A percentile compares a stretch with the other conserved stretches of the same genome.
Evolutionary conservation across 2,329 filamentous ascomycete genomes (phyloP).

Genomic region (Macrophomina phaseolina): DNA sequence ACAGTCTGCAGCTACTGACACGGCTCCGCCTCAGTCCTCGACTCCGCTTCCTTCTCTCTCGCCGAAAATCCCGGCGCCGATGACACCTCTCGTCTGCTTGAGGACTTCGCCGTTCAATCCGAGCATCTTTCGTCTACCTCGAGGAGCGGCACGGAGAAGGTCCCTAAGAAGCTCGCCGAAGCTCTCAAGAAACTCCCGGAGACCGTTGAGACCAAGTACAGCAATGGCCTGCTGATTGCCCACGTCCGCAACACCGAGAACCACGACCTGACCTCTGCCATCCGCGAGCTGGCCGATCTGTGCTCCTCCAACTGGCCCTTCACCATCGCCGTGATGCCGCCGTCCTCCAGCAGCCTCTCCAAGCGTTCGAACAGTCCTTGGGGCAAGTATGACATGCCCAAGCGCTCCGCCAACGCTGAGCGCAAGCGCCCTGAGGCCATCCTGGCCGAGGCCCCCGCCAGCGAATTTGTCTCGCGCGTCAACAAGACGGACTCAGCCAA

Average conservation of each 20-base stretch:
- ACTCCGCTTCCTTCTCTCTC: conserved; percentile 39
- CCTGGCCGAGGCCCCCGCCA: conserved; percentile 14
- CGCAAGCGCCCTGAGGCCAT: conserved; percentile 18
- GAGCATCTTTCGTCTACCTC: conserved; percentile 28
- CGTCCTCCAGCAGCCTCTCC: conserved; percentile 34
- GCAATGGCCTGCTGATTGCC: conserved; percentile 17
- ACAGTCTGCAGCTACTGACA: neutral
- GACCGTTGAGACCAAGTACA: conserved; percentile 10
- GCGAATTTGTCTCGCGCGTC: conserved; percentile 17
- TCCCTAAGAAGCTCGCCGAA: conserved; percentile 12
- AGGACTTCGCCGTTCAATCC: conserved; percentile 44
- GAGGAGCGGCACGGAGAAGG: neutral
- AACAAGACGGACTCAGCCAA: conserved; percentile 39
- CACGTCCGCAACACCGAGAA: conserved; percentile 23
- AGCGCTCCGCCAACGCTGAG: conserved; percentile 19
- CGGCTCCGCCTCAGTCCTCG: neutral
- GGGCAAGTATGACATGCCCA: conserved; percentile 38
- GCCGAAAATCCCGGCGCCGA: conserved; percentile 38
- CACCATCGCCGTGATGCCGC: conserved; percentile 47
- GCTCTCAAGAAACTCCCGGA: conserved; percentile 15
- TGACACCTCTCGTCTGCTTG: conserved; percentile 43
- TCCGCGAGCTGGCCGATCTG: conserved; percentile 18
- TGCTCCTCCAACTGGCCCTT: conserved; percentile 32
- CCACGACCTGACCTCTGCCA: conserved; percentile 10
- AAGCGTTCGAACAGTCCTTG: conserved; percentile 44